Conservation (phyloP, 1,284 basidiomycete species). For the Naganishia sp. region DNA sequence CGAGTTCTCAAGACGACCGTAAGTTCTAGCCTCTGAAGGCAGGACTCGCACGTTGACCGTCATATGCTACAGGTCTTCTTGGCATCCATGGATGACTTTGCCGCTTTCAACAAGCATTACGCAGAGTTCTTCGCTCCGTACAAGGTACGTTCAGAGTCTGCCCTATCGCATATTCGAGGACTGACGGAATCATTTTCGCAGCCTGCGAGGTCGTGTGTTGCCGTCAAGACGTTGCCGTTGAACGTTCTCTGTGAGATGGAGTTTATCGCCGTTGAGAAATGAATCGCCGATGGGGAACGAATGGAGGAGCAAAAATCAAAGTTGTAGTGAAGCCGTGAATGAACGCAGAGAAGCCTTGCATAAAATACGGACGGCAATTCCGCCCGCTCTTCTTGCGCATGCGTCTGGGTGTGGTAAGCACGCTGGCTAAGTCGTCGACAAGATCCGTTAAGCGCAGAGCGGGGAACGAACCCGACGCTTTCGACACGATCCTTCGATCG, state of each 20-base stretch:
- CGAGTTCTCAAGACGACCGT: conserved; percentile 86
- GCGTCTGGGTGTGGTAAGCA: too few relatives aligned
- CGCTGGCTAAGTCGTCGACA: too few relatives aligned
- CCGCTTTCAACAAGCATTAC: conserved; percentile 72
- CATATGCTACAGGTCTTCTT: conserved; percentile 70
- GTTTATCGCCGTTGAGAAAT: conserved; percentile 50
- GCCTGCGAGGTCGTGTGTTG: conserved; percentile 86
- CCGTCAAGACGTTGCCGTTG: conserved; percentile 74
- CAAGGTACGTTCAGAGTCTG: conserved; percentile 55
- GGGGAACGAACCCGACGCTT: too few relatives aligned
- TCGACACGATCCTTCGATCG: too few relatives aligned
- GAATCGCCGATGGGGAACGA: conserved; percentile 17
- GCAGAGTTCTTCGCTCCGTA: conserved; percentile 79
- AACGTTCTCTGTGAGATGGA: conserved; percentile 90
- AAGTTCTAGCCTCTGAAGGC: conserved; percentile 41
- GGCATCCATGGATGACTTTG: conserved; percentile 90
- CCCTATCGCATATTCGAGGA: too few relatives aligned
- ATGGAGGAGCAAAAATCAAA: background rate
- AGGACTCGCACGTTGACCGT: background rate
- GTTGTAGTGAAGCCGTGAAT: too few relatives aligned
- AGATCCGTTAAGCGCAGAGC: too few relatives aligned
- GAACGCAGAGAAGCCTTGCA: too few relatives aligned
- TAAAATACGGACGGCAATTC: too few relatives aligned
- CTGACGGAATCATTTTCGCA: too few relatives aligned
- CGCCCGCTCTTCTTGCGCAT: too few relatives aligned